Conservation (phyloP, 2,329 filamentous ascomycete genomes). For the Fusarium transvaalense region DNA sequence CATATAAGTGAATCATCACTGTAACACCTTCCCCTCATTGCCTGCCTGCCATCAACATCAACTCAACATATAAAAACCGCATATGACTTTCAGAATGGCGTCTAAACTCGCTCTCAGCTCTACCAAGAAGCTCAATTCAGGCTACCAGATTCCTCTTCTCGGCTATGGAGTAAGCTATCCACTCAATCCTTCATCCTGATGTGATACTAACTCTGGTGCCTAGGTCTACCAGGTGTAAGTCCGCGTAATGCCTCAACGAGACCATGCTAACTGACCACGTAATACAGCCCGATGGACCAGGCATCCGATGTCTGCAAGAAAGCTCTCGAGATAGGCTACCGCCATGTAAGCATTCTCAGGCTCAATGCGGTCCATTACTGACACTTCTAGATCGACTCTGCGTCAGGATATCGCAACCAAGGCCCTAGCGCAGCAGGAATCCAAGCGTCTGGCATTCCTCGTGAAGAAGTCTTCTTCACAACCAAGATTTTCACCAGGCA, state of each 20-base stretch:
- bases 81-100: constrained; percentile 57
- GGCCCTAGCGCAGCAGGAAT: constrained; percentile 62
- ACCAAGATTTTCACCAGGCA: constrained; percentile 64
- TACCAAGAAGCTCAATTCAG: constrained; percentile 66
- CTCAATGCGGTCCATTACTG: neutral
- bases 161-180: constrained; percentile 64
- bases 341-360: constrained; percentile 57
- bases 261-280: constrained; percentile 14
- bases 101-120: constrained; percentile 60
- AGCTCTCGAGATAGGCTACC: constrained; percentile 65
- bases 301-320: constrained; percentile 56
- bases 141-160: constrained; percentile 64
- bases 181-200: neutral
- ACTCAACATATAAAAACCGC: constrained; percentile 3
- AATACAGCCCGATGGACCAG: constrained; percentile 48
- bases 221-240: constrained; percentile 67
- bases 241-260: constrained; percentile 25
- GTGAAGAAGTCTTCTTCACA: constrained; percentile 67
- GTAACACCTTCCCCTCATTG: constrained; percentile 22
- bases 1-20: constrained; percentile 18
- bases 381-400: constrained; percentile 63
- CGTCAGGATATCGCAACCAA: constrained; percentile 65
- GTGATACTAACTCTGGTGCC: constrained; percentile 16
- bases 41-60: constrained; percentile 2
- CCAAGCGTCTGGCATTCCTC: constrained; percentile 56